phyloP scores from a whole-genome alignment of 2,329 filamentous ascomycete species.

The Fusarium clavum region DNA sequence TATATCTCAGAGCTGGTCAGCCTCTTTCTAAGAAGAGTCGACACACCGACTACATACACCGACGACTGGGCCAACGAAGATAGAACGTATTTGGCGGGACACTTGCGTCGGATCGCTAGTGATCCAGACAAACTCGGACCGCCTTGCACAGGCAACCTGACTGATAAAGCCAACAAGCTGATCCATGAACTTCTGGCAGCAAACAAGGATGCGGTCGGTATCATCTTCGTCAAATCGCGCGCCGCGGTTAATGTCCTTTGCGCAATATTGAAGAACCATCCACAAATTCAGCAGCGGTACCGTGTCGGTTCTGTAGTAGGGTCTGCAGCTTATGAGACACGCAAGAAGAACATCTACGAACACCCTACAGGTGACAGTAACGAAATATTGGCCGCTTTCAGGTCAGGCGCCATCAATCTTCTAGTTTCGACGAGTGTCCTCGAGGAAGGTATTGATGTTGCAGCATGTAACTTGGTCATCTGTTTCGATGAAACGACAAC shows the following conservation, averaged over 20 bases:
- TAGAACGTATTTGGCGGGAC: conserved; percentile 64
- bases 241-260: conserved; percentile 70
- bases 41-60: conserved; percentile 43
- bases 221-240: conserved; percentile 76
- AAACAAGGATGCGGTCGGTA: conserved; percentile 62
- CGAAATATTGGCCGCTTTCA: conserved; percentile 60
- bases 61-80: conserved; percentile 62
- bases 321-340: conserved; percentile 51
- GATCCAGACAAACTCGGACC: conserved; percentile 23
- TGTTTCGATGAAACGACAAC: conserved; percentile 65
- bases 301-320: conserved; percentile 68
- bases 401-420: conserved; percentile 65
- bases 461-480: conserved; percentile 71
- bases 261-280: conserved; percentile 66
- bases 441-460: conserved; percentile 76
- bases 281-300: conserved; percentile 59
- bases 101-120: conserved; percentile 55
- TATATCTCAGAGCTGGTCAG: conserved; percentile 67
- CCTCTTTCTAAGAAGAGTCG: conserved; percentile 46
- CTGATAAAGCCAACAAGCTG: conserved; percentile 68
- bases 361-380: conserved; percentile 50
- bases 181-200: conserved; percentile 62
- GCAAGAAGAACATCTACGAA: conserved; percentile 57
- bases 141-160: conserved; percentile 52
- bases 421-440: conserved; percentile 73